Evolutionary conservation across 306 rosid species (phyloP).

Genomic region (Vachellia pachyceras): DNA sequence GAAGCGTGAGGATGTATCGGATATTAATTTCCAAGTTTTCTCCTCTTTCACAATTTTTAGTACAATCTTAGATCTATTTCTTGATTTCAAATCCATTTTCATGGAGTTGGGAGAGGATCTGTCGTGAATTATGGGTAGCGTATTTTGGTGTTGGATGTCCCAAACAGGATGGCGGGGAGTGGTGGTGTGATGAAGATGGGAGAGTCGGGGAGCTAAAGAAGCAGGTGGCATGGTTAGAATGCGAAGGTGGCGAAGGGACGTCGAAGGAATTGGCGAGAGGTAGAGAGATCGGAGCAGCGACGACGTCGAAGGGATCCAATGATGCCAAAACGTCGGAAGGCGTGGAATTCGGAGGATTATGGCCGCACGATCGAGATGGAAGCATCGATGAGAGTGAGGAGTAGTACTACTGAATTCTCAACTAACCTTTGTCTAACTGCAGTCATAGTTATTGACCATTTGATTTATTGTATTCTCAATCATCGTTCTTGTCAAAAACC

Average conservation of each 20-base stretch:
- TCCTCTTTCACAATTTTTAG: neutral
- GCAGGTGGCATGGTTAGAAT: conserved; percentile 18
- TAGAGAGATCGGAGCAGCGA: conserved; percentile 22
- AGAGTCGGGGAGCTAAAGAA: conserved; percentile 28
- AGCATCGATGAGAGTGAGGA: neutral
- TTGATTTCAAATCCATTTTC: neutral
- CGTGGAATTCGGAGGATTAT: conserved; percentile 34
- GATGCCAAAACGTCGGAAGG: conserved; percentile 29
- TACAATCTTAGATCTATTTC: neutral
- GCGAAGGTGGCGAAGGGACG: conserved; percentile 37
- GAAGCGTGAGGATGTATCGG: conserved; percentile 47
- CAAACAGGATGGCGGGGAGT: conserved; percentile 44
- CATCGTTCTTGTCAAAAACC: neutral
- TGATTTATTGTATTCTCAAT: conserved; percentile 17
- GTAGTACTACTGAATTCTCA: conserved; percentile 31
- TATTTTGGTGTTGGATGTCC: neutral
- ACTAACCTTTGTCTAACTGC: conserved; percentile 42
- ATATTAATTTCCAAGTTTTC: conserved; percentile 49
- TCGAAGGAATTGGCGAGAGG: conserved; percentile 19
- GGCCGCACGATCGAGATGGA: conserved; percentile 37
- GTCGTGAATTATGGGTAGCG: neutral
- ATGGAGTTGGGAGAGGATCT: neutral
- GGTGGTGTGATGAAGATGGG: conserved; percentile 21
- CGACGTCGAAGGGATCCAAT: neutral
- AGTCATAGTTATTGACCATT: conserved; percentile 39